Base-by-base conservation (phyloP, 371 early-diverging fungal species). In the Coemansia sp. region DNA sequence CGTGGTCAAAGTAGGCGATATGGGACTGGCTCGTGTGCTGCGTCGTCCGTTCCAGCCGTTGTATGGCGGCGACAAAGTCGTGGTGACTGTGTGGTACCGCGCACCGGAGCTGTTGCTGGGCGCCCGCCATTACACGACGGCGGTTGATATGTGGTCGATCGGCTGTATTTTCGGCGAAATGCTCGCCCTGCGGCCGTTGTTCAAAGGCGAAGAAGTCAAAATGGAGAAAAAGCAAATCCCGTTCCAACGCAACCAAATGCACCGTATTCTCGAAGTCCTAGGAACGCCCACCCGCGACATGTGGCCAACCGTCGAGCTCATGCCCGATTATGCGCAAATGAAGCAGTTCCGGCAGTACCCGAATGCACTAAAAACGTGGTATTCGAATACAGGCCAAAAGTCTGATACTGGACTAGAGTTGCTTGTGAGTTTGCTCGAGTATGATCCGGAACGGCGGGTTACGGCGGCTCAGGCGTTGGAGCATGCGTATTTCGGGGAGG, bases 31-130 rank as follows among this genome's bases (percentile, higher is more conserved):
- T 1, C 83, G 97, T 27, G 66, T 92, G 24, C 95, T 92, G 62
- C 86, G 89, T 63, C 79, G 84, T 45, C 94, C 94, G 2, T 77
- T 94, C 18, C 89, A 91, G 60, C 90, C 95, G 0, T 79, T 95
- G 16, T 92, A 88, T 66, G 87, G 84, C 64, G 92, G 94, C 4
- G 95, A 95, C 77, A 93, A 94, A 70, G 93, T 95, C 0, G 98
- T 99, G 5, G 95, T 98, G 4, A 99, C 99, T 0, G 90, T 95
- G 50, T 97, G 97, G 97, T 99, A 99, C 78, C 87, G 99, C 42
- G 88, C 98, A 1, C 98, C 98, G 0, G 99, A 99, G 76, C 80
- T 99, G 18, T 80, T 99, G 24, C 82, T 95, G n/a, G 97, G 98
- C 13, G 82, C 90, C 2, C 82, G 91, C 18, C 92, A 95, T 75